Percentiles rank a stretch among this genome's conserved stretches.
These are phyloP conservation scores for Mortierella polycephala DNA, from an alignment of 371 early-diverging fungal genomes.

Conservation along the genomic window DNA sequence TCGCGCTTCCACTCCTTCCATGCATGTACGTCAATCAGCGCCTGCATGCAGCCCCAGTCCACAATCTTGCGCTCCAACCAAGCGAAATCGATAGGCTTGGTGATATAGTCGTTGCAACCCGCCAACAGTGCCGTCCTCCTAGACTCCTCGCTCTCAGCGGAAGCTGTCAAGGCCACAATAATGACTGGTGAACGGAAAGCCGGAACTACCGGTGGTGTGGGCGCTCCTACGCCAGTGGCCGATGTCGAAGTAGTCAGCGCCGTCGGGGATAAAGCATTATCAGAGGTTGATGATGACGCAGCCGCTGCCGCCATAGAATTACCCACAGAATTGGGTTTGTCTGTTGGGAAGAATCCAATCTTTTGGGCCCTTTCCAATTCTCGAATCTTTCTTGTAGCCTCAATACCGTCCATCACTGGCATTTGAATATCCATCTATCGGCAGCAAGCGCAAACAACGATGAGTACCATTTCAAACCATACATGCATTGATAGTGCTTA, in stretches of 20 bases:
- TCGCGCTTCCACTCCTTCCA: slow-evolving; percentile 77
- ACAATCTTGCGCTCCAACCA: slow-evolving; percentile 90
- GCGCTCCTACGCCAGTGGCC: neutral
- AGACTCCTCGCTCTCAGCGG: slow-evolving; percentile 75
- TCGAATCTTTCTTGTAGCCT: slow-evolving; percentile 81
- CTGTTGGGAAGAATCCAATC: slow-evolving; percentile 65
- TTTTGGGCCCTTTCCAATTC: slow-evolving; percentile 70
- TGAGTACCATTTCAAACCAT: too few relatives aligned
- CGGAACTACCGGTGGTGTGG: slow-evolving; percentile 37
- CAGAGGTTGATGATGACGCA: slow-evolving; percentile 15
- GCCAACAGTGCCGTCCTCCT: slow-evolving; percentile 84
- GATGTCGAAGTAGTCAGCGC: slow-evolving; percentile 21
- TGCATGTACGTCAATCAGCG: slow-evolving; percentile 86
- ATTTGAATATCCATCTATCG: slow-evolving; percentile 85
- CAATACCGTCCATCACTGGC: slow-evolving; percentile 86
- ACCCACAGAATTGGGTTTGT: slow-evolving; percentile 35
- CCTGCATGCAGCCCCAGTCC: slow-evolving; percentile 95
- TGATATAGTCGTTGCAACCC: slow-evolving; percentile 92
- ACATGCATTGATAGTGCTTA: too few relatives aligned
- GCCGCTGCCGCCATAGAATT: slow-evolving; percentile 11
- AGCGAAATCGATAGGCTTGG: slow-evolving; percentile 83
- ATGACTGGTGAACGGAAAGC: slow-evolving; percentile 81
- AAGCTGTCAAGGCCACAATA: slow-evolving; percentile 90
- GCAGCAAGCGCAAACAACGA: neutral
- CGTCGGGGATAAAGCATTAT: neutral